Evolutionary conservation across 176 grass and related monocot genomes (phyloP), one percentile per base, ranked within the genome.

Genomic region (Thalia dealbata): DNA sequence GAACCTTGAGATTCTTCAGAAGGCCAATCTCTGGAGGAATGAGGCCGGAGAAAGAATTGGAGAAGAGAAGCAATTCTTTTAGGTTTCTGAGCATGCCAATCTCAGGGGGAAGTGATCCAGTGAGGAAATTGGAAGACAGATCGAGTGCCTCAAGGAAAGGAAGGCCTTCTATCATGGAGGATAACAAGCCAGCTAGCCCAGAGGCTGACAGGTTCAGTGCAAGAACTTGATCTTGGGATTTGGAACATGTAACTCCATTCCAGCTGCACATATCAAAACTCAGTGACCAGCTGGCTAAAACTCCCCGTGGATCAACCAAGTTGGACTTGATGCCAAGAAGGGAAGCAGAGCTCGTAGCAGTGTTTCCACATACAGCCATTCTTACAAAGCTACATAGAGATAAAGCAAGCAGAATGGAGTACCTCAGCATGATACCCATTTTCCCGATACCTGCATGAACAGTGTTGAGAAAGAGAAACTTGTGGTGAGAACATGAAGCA

Each of bases 81-180:
- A 97, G 83, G 76, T 86, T 90, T 52, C 75, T 48, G 75, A 97
- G 81, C 85, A 73, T 76, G 24, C 85, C 83, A 28, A 97, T 61
- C 74, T 86, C 89, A 16, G 62, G 38, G 3, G 93, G 89, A 72
- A 97, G 84, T 9, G 70, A 43, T 48, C 89, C 93, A 21, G 87
- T 67, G 61, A 97, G 82, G 41, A 81, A 84, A 73, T 97, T 92
- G 30, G 93, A 97, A 25, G 93, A 97, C 24, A 97, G 3, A 59
- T 97, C 93, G 1, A 97, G 86, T 64, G 79, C 68, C 79, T 97
- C 85, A 3, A 97, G 44, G 42, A 70, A 86, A 3, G 71, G 1
- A 4, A 97, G 87, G 43, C 72, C 30, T 1, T 68, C 79, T n/a
- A 97, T 79, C 50, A 68, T 73, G 46, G 87, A 83, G 10, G 87